Evolutionary conservation across 1,139 yeast genomes (phyloP), one percentile per base, ranked within the genome.

Genomic region (Hemisphaericaspora subhashii): DNA sequence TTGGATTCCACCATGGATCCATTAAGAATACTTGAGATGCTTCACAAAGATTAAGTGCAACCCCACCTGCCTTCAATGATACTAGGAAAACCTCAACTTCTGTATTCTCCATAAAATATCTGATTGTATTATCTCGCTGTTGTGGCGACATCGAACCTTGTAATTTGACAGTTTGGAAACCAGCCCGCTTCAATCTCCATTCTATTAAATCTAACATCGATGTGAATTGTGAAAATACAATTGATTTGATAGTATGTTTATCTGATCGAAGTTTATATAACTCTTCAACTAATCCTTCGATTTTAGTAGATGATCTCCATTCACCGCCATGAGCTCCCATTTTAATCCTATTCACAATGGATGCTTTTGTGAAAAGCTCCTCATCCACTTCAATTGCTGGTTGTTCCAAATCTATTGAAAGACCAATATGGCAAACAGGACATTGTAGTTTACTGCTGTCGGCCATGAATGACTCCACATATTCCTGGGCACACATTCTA

Each of bases 1-100:
- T 85, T 1, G 98, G 98, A 57, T 92, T 92, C 98, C 98, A 92
- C 98, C 98, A 92, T 20, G 98, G 98, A 54, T 92, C 98, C 72
- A 92, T 73, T 36, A 92, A 73, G 51, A 92, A 92, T 29, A 92
- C 98, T 52, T 90, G 97, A 1, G 95, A 88, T 0, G 98, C 98
- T 57, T 94, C 98, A 54, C 97, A 90, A 51, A 92, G 72, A 58
- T 92, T 92, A 50, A 92, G 73, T 0, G 98, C 98, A 26, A 92
- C 98, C 63, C 98, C 98, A 49, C 99, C 99, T 0, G 99, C 98
- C 57, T 92, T 92, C 52, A 94, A 73, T 21, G 97, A 89, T 6
- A 92, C 98, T 43, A 92, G 65, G 56, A 92, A 92, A 8, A 92
- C 95, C 60, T 92, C 98, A 21, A 92, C 97, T 31, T 77, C 78